A percentile compares a stretch with the other conserved stretches of the same genome.
phyloP scores from a whole-genome alignment of 1,284 basidiomycete species.

The Testicularia cyperi region DNA sequence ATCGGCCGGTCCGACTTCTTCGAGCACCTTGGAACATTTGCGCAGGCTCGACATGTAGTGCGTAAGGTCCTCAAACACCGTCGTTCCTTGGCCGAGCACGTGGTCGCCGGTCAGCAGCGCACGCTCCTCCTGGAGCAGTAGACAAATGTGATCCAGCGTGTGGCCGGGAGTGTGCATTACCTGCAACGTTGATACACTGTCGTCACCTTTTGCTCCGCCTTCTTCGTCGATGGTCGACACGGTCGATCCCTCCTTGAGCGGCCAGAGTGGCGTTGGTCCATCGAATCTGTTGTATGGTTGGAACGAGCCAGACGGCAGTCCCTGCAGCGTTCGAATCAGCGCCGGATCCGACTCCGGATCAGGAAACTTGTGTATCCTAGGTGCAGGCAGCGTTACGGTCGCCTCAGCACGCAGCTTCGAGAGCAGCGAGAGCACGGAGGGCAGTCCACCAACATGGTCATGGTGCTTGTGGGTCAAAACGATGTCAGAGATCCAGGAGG shows the following conservation, averaged over 20 bases:
- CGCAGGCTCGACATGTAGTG: conserved; percentile 73
- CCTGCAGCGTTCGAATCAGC: conserved; percentile 80
- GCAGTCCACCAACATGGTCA: conserved; percentile 81
- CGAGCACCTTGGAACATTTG: conserved; percentile 65
- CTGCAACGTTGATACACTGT: conserved; percentile 52
- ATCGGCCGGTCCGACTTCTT: conserved; percentile 14
- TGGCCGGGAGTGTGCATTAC: conserved; percentile 88
- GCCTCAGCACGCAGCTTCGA: conserved; percentile 59
- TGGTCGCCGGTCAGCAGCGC: conserved; percentile 82
- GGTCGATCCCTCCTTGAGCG: conserved; percentile 25
- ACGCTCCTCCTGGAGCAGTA: conserved; percentile 62
- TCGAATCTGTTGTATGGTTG: conserved; percentile 61
- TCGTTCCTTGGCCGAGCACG: conserved; percentile 84
- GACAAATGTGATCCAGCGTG: conserved; percentile 78
- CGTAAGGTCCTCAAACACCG: conserved; percentile 82
- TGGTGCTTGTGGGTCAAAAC: conserved; percentile 86
- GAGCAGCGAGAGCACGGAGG: conserved; percentile 71
- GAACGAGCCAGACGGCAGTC: conserved; percentile 78
- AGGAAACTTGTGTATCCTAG: conserved; percentile 63
- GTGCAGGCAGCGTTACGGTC: conserved; percentile 50
- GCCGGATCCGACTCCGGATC: conserved; percentile 64
- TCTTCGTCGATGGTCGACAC: conserved; percentile 4
- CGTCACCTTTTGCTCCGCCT: not conserved
- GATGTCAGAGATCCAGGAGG: conserved; percentile 65
- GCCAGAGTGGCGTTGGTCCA: conserved; percentile 19